Evolutionary conservation across 495 filamentous ascomycete species (phyloP).

Genomic region (Penicillium cosmopolitanum): DNA sequence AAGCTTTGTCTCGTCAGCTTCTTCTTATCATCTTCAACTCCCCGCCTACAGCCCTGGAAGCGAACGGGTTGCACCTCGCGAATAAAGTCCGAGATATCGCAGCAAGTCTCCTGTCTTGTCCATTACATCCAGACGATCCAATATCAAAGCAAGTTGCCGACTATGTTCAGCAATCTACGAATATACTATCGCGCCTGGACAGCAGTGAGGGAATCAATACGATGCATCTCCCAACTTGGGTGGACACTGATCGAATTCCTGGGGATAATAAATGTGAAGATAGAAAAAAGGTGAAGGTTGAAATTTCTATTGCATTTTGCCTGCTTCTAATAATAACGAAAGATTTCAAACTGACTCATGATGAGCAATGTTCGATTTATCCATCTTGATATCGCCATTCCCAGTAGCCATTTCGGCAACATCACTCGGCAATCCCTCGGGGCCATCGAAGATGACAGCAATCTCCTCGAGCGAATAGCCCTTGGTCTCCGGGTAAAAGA

Average conservation of each 20-base stretch:
- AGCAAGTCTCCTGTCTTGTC: slow-evolving; percentile 25
- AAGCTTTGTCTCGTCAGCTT: slow-evolving; percentile 21
- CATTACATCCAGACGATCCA: slow-evolving; percentile 22
- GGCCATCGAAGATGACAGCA: slow-evolving; percentile 21
- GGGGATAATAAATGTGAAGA: background rate
- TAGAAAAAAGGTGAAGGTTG: too few species aligned
- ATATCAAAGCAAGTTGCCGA: slow-evolving; percentile 22
- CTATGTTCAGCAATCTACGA: slow-evolving; percentile 24
- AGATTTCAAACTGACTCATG: background rate
- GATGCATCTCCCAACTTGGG: slow-evolving; percentile 27
- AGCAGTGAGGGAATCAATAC: slow-evolving; percentile 27
- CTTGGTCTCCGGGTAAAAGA: slow-evolving; percentile 67
- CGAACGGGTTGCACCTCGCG: slow-evolving; percentile 26
- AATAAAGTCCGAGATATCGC: slow-evolving; percentile 31
- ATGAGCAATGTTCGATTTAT: background rate
- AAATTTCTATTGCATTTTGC: too few species aligned
- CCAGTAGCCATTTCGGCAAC: slow-evolving; percentile 1
- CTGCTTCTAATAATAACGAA: too few species aligned
- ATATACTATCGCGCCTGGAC: slow-evolving; percentile 26
- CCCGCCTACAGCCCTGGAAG: slow-evolving; percentile 18
- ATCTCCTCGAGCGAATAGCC: slow-evolving; percentile 67
- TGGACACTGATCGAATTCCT: slow-evolving; percentile 29
- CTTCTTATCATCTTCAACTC: slow-evolving; percentile 22
- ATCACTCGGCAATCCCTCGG: background rate
- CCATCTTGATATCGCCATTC: background rate